A percentile compares a stretch with the other conserved stretches of the same genome.
Conservation (phyloP, 2,329 filamentous ascomycete species). For the Microcyclosporella mali region DNA sequence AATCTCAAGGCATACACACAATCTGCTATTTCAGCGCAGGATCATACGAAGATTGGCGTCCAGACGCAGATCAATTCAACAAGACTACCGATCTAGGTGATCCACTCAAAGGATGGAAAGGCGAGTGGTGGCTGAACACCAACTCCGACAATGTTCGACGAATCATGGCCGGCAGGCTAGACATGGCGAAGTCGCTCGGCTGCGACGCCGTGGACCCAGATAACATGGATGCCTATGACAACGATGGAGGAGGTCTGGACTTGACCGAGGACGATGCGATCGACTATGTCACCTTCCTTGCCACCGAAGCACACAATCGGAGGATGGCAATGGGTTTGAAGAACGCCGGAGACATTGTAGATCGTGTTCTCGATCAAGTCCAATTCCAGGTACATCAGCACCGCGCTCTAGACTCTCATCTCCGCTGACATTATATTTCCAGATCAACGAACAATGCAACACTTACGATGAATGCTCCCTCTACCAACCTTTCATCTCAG, state of each 20-base stretch:
- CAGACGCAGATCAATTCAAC: constrained; percentile 54
- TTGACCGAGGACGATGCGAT: constrained; percentile 54
- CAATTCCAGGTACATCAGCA: constrained; percentile 26
- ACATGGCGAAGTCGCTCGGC: constrained; percentile 47
- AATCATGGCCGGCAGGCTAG: constrained; percentile 58
- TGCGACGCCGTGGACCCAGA: constrained; percentile 4
- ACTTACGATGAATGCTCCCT: constrained; percentile 52
- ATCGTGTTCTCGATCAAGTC: constrained; percentile 53
- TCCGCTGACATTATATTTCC: too few species aligned
- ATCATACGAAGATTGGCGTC: constrained; percentile 62
- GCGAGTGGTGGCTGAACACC: constrained; percentile 61
- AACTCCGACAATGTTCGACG: constrained; percentile 51
- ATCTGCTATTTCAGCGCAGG: constrained; percentile 71
- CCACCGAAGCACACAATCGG: constrained; percentile 47
- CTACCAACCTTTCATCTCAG: constrained; percentile 53
- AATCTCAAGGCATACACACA: constrained; percentile 23
- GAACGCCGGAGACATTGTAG: constrained; percentile 59
- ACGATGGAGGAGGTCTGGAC: constrained; percentile 43
- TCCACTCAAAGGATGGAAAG: constrained; percentile 56
- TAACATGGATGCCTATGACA: constrained; percentile 23
- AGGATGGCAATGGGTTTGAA: constrained; percentile 62
- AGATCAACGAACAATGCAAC: constrained; percentile 5
- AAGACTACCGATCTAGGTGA: constrained; percentile 50
- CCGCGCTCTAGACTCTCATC: too few species aligned
- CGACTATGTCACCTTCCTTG: constrained; percentile 56